phyloP scores from a whole-genome alignment of 2,329 filamentous ascomycete genomes.

The Botrytis elliptica region DNA sequence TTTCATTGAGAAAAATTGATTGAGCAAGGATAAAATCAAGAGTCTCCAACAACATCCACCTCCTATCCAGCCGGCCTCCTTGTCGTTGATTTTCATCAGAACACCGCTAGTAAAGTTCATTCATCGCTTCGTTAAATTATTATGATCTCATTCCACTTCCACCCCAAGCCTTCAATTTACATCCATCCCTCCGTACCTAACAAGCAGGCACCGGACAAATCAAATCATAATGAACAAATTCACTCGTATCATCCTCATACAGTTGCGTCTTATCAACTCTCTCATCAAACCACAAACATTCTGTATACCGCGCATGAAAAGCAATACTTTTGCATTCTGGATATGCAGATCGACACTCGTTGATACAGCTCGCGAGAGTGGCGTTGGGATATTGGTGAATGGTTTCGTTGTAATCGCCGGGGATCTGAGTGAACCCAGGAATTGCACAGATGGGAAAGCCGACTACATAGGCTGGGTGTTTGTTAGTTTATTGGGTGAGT shows the following conservation, averaged over 20 bases:
- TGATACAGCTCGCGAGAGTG: neutral
- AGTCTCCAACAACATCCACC: neutral
- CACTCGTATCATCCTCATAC: constrained; percentile 15
- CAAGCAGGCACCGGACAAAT: constrained; percentile 10
- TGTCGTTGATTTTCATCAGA: neutral
- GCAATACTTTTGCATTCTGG: constrained; percentile 14
- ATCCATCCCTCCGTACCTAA: neutral
- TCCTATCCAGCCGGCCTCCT: neutral
- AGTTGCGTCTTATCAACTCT: constrained; percentile 9
- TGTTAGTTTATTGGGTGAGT: neutral
- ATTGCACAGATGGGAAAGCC: constrained; percentile 4
- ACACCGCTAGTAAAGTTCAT: too few species aligned
- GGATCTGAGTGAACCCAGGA: neutral
- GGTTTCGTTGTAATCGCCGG: constrained; percentile 9
- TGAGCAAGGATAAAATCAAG: neutral
- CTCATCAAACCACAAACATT: constrained; percentile 17
- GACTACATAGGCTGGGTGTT: neutral
- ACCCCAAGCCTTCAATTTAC: too few species aligned
- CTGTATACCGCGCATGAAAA: constrained; percentile 5
- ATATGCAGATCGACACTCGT: constrained; percentile 17
- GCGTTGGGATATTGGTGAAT: neutral
- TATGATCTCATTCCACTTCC: too few species aligned
- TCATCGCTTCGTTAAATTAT: neutral
- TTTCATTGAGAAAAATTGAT: neutral
- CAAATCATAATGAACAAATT: constrained; percentile 21